These are phyloP conservation scores for Quercus variabilis DNA, from an alignment of 306 rosid genomes.

Conservation along the genomic window DNA sequence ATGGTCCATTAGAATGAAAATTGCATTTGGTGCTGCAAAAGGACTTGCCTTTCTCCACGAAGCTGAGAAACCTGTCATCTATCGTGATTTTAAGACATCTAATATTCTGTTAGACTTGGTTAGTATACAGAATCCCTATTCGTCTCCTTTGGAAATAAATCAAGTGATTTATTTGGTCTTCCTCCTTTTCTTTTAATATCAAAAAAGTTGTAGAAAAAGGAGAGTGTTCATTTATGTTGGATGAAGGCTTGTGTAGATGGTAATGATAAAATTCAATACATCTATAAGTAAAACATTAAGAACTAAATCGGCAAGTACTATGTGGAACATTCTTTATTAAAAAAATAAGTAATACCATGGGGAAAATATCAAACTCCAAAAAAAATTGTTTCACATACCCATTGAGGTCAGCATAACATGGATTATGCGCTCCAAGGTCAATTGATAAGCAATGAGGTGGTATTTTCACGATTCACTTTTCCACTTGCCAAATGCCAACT, in stretches of 20 bases:
- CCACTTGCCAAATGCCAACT: too few species aligned
- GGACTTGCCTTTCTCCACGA: constrained; percentile 99
- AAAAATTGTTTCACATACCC: background rate
- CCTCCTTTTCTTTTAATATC: background rate
- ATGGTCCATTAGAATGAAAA: constrained; percentile 97
- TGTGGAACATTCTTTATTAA: background rate
- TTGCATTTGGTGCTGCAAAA: constrained; percentile 91
- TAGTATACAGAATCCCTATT: constrained; percentile 11
- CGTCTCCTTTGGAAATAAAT: background rate
- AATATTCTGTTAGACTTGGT: constrained; percentile 88
- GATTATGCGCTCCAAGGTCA: background rate
- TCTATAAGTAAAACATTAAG: background rate
- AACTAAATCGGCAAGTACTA: background rate
- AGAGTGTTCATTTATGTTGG: background rate
- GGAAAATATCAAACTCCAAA: background rate
- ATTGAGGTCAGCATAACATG: background rate
- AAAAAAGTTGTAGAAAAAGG: background rate
- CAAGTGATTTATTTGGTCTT: background rate
- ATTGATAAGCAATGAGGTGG: too few species aligned
- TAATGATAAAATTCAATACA: background rate
- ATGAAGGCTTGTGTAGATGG: background rate
- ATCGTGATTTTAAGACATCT: constrained; percentile 96
- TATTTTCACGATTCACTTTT: too few species aligned
- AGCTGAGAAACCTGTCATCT: constrained; percentile 93
- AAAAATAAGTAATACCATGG: background rate